Percentiles rank a stretch among this genome's conserved stretches.
Conservation (phyloP, 2,329 filamentous ascomycete species). For the Fusarium chlamydosporum region DNA sequence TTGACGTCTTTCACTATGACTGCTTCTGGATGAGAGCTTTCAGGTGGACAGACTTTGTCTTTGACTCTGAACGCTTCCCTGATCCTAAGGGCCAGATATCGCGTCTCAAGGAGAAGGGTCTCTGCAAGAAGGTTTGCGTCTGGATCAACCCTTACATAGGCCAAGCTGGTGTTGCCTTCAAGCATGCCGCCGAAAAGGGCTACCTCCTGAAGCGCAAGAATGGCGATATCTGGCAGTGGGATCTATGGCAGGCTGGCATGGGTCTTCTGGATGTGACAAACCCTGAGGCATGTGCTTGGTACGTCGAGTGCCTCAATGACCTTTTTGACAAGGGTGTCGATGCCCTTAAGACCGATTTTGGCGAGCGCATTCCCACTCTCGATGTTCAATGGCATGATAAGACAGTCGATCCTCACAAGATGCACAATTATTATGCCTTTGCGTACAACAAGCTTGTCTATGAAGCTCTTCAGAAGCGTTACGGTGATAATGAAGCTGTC, state of each 20-base stretch:
- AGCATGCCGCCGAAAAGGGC: constrained; percentile 73
- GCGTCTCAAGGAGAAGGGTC: constrained; percentile 72
- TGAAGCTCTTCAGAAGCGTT: constrained; percentile 71
- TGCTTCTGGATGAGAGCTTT: constrained; percentile 84
- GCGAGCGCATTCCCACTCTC: constrained; percentile 76
- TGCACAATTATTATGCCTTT: constrained; percentile 85
- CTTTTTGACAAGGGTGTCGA: constrained; percentile 79
- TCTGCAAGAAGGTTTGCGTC: constrained; percentile 76
- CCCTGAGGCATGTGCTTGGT: constrained; percentile 76
- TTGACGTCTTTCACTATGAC: constrained; percentile 82
- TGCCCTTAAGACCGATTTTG: constrained; percentile 82
- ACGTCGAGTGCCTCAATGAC: constrained; percentile 69
- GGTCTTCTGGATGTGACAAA: constrained; percentile 81
- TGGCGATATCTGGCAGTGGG: constrained; percentile 81
- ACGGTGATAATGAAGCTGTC: constrained; percentile 68
- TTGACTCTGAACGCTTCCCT: constrained; percentile 76
- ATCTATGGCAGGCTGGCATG: constrained; percentile 84
- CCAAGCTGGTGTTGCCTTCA: constrained; percentile 76
- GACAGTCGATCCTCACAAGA: constrained; percentile 70
- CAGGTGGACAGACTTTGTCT: constrained; percentile 81
- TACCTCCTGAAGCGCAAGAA: constrained; percentile 79
- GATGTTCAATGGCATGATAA: constrained; percentile 76
- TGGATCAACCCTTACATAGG: constrained; percentile 84
- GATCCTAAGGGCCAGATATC: constrained; percentile 75
- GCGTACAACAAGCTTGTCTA: constrained; percentile 80